These are phyloP conservation scores for Skeletonema menzelii DNA, from an alignment of 108 stramenopile genomes.

Conservation along the genomic window DNA sequence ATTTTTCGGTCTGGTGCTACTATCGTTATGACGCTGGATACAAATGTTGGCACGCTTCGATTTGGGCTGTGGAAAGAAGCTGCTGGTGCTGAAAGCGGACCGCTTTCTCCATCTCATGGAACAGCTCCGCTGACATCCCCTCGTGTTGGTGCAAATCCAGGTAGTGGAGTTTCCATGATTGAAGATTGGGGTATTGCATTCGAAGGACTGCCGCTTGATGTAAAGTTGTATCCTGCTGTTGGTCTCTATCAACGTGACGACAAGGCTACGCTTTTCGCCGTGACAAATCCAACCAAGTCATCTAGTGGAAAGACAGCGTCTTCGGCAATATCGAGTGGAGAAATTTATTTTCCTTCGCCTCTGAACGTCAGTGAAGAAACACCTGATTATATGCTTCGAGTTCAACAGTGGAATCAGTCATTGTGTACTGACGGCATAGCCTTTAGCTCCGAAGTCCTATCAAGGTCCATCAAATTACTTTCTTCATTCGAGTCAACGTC, in stretches of 20 bases:
- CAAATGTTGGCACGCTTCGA: constrained; percentile 78
- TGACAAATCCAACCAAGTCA: constrained; percentile 42
- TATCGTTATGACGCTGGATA: constrained; percentile 80
- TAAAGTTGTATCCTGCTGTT: constrained; percentile 77
- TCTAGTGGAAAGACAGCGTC: constrained; percentile 18
- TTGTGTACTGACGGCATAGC: constrained; percentile 58
- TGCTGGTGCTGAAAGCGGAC: constrained; percentile 25
- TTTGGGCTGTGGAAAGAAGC: constrained; percentile 77
- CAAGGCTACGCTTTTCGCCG: constrained; percentile 64
- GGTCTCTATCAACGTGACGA: constrained; percentile 88
- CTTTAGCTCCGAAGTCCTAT: constrained; percentile 48
- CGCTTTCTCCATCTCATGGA: constrained; percentile 38
- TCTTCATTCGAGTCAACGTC: constrained; percentile 4
- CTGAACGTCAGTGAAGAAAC: not conserved
- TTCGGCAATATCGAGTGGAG: constrained; percentile 40
- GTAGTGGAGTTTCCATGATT: constrained; percentile 42
- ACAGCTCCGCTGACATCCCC: constrained; percentile 39
- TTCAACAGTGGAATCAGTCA: constrained; percentile 51
- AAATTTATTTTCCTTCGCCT: constrained; percentile 48
- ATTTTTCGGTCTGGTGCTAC: constrained; percentile 79
- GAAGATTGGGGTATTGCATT: constrained; percentile 91
- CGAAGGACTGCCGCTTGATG: constrained; percentile 83
- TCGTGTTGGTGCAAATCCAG: constrained; percentile 13
- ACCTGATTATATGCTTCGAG: constrained; percentile 8
- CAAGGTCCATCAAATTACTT: constrained; percentile 25